These are phyloP conservation scores for Plasmopara muralis DNA, from an alignment of 352 stramenopile species.

Conservation along the genomic window DNA sequence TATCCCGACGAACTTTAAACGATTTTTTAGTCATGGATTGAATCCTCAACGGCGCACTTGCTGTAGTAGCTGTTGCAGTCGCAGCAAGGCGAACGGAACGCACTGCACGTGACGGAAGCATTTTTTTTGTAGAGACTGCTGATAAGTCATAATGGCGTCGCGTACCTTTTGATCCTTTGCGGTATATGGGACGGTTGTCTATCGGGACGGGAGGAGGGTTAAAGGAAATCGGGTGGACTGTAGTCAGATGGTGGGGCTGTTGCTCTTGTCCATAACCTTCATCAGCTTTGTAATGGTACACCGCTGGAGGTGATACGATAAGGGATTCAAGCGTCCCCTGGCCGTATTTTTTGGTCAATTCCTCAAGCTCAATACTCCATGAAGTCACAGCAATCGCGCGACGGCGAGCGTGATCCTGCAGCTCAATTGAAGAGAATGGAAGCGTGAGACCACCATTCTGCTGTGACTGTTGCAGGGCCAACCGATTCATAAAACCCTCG, in stretches of 20 bases:
- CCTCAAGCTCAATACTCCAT: slow-evolving; percentile 48
- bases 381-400: not conserved
- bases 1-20: slow-evolving; percentile 48
- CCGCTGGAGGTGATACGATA: slow-evolving; percentile 2
- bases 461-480: slow-evolving; percentile 31
- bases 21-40: slow-evolving; percentile 10
- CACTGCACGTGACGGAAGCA: slow-evolving; percentile 6
- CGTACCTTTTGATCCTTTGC: slow-evolving; percentile 10
- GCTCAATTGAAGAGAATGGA: slow-evolving; percentile 38
- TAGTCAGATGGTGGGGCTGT: slow-evolving; percentile 12
- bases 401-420: slow-evolving; percentile 30
- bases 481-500: slow-evolving; percentile 61
- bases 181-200: slow-evolving; percentile 11
- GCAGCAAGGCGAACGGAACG: slow-evolving; percentile 7
- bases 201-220: slow-evolving; percentile 7
- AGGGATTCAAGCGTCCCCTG: slow-evolving; percentile 20
- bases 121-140: slow-evolving; percentile 8
- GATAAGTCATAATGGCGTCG: not conserved
- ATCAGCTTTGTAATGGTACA: not conserved
- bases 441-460: slow-evolving; percentile 12
- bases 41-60: slow-evolving; percentile 2
- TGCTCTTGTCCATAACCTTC: slow-evolving; percentile 1
- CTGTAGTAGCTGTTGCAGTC: slow-evolving; percentile 7
- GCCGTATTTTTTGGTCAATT: slow-evolving; percentile 52
- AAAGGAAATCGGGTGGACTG: slow-evolving; percentile 6